These are phyloP conservation scores for Solanum boliviense DNA, from an alignment of 257 asterid genomes.

Conservation along the genomic window DNA sequence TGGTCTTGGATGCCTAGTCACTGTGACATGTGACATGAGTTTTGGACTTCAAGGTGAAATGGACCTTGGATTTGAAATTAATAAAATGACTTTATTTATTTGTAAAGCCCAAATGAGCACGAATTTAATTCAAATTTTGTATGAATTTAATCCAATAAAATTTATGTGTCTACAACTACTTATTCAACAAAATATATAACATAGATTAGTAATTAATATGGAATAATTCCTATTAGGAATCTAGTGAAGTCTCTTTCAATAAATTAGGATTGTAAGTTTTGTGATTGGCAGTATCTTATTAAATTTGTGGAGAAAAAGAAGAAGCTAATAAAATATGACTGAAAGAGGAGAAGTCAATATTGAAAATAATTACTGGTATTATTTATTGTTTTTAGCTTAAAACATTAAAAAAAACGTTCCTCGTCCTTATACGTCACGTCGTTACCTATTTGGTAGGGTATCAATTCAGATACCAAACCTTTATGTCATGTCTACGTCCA, in stretches of 20 bases:
- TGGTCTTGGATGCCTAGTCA: no score
- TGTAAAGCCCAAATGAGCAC: no score
- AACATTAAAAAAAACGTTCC: background rate
- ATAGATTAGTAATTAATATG: background rate
- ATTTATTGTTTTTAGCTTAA: background rate
- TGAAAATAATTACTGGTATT: background rate
- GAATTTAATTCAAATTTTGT: no score
- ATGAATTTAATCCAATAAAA: no score
- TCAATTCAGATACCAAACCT: background rate
- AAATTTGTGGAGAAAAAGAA: background rate
- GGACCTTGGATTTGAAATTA: no score
- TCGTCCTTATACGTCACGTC: background rate
- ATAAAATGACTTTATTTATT: no score
- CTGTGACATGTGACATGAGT: no score
- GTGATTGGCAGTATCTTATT: background rate
- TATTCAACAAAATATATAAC: no score
- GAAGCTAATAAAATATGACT: background rate
- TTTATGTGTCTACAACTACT: no score
- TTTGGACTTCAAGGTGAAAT: no score
- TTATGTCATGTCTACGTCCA: background rate
- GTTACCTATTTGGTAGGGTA: background rate
- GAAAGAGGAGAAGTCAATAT: background rate
- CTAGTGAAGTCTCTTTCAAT: background rate
- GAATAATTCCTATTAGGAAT: background rate
- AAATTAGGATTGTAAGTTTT: background rate